These are phyloP conservation scores for Fragilaria crotonensis DNA, from an alignment of 108 stramenopile species.

Conservation along the genomic window DNA sequence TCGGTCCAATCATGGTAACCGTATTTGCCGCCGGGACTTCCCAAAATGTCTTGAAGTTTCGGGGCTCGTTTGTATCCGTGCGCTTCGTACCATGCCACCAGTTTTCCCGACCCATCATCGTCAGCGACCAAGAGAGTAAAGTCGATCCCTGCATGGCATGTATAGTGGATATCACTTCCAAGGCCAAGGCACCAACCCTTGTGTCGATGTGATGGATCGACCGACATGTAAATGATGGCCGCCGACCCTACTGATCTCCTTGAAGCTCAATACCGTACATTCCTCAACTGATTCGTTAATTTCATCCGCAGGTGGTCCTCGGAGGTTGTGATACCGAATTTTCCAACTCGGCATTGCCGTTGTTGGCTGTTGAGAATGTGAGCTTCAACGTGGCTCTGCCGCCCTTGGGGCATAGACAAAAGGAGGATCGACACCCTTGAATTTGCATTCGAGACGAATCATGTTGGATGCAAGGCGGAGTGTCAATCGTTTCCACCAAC, in stretches of 20 bases:
- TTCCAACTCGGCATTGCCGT: slow-evolving; percentile 13
- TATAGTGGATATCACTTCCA: slow-evolving; percentile 66
- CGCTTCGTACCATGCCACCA: slow-evolving; percentile 65
- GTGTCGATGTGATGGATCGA: slow-evolving; percentile 56
- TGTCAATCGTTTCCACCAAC: slow-evolving; percentile 21
- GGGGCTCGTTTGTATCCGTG: slow-evolving; percentile 56
- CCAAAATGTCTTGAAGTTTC: slow-evolving; percentile 59
- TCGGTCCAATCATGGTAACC: slow-evolving; percentile 77
- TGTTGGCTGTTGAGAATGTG: slow-evolving; percentile 17
- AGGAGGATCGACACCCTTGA: slow-evolving; percentile 34
- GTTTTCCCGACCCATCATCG: slow-evolving; percentile 58
- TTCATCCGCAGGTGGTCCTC: slow-evolving; percentile 44
- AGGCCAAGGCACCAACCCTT: slow-evolving; percentile 53
- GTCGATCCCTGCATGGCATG: slow-evolving; percentile 57
- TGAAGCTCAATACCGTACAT: slow-evolving; percentile 31
- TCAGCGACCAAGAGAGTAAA: slow-evolving; percentile 73
- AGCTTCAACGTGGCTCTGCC: slow-evolving; percentile 56
- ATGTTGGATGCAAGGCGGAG: slow-evolving; percentile 43
- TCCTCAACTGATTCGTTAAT: slow-evolving; percentile 68
- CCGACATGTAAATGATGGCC: slow-evolving; percentile 82
- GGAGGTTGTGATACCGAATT: slow-evolving; percentile 68
- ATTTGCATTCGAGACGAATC: slow-evolving; percentile 35
- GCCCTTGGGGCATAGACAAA: slow-evolving; percentile 54
- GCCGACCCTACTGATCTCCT: slow-evolving; percentile 26
- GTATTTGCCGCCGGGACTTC: slow-evolving; percentile 45